These are phyloP conservation scores for Heterobasidion irregulare DNA, from an alignment of 1,284 basidiomycete species.

Conservation along the genomic window DNA sequence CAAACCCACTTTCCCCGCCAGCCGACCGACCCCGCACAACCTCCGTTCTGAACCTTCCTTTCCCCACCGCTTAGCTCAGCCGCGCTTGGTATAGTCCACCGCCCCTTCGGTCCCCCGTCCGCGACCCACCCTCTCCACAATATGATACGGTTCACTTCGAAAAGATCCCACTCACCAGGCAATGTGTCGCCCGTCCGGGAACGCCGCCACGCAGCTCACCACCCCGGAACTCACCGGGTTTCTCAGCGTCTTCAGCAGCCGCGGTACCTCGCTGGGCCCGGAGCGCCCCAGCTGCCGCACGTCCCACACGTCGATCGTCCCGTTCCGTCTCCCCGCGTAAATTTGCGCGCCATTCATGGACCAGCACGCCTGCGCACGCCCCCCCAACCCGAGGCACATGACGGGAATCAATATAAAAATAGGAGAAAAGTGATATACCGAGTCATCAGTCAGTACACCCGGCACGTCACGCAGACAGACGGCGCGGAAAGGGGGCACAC, in stretches of 20 bases:
- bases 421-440: neutral
- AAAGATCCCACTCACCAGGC: slow-evolving; percentile 62
- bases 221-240: slow-evolving; percentile 89
- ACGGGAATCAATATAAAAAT: neutral
- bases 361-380: slow-evolving; percentile 78
- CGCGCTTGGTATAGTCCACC: too few species aligned
- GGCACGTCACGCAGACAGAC: neutral
- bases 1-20: neutral
- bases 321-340: slow-evolving; percentile 88
- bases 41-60: neutral
- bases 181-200: slow-evolving; percentile 87
- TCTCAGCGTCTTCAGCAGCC: slow-evolving; percentile 71
- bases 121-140: neutral
- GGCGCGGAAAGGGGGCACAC: slow-evolving; percentile 17
- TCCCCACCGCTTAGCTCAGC: neutral
- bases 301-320: slow-evolving; percentile 93
- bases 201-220: slow-evolving; percentile 83
- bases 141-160: too few species aligned
- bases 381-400: neutral
- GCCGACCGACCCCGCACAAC: too few species aligned
- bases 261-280: slow-evolving; percentile 53
- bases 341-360: slow-evolving; percentile 83
- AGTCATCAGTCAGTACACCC: neutral
- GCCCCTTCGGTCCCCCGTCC: neutral
- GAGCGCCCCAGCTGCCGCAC: slow-evolving; percentile 65